Evolutionary conservation across 768 basidiomycete species (phyloP), one percentile per base, ranked within the genome.

Genomic region (Boletus tylopilopsis): DNA sequence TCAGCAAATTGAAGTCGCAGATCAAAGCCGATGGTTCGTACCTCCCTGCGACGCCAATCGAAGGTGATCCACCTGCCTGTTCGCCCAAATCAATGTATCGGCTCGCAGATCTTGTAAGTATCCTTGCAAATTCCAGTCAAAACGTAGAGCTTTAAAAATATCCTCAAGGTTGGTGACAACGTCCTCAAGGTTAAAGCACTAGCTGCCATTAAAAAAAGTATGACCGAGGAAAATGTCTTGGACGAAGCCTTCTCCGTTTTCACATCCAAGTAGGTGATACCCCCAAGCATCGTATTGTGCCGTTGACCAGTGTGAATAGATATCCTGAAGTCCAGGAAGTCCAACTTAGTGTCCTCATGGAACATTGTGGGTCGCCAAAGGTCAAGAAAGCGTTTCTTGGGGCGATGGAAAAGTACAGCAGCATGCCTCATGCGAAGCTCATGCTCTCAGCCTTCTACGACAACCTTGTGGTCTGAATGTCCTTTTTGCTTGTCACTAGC

Each of bases 71-170:
- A 32, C 57, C 57, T 4, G 24, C 43, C 8, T 70, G 68, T 45
- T 70, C 68, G 15, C 68, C 70, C 8, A 70, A 70, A 56, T 71
- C 70, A 0, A 70, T 71, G 67, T 71, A 70, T 27, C 65, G 66
- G 44, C 50, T 70, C 0, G 68, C 70, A 6, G 42, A 57, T 21
- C 66, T 68, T n/a, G 70, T 67, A 21, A 50, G 54, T 2, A n/a
- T 46, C 7, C 9, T 24, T 24, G 22, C 19, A 8, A 23, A 7
- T 32, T 23, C 6, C 29, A 18, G 16, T 38, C 4, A 19, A 23
- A 27, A 22, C 18, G 22, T 15, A 21, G 9, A n/a, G 0, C 16
- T n/a, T 36, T 46, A 18, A 36, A n/a, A 39, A 2, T 0, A 22
- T 29, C 32, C 6, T n/a, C 4, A 36, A 63, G 62, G 13, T 63